These are phyloP conservation scores for Scedosporium aurantiacum DNA, from an alignment of 2,329 filamentous ascomycete species.

Conservation along the genomic window DNA sequence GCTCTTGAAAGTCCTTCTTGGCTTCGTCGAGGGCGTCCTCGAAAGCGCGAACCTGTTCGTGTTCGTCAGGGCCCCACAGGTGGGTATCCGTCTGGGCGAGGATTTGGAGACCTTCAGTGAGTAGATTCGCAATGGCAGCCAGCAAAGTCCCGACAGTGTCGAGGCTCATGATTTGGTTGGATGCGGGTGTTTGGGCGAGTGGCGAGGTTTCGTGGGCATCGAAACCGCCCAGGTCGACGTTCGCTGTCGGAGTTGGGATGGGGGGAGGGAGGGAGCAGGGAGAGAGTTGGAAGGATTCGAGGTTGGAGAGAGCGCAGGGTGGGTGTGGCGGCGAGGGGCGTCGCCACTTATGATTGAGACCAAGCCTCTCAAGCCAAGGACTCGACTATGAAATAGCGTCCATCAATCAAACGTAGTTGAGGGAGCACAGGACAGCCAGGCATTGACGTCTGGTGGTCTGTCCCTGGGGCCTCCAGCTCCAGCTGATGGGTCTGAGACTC, in stretches of 20 bases:
- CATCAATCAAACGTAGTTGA: too few species aligned
- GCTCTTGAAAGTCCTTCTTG: conserved; percentile 48
- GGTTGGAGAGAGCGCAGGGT: too few species aligned
- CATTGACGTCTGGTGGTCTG: too few species aligned
- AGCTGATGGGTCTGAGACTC: too few species aligned
- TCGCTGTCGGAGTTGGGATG: neutral
- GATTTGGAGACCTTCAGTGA: conserved; percentile 42
- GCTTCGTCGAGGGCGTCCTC: conserved; percentile 47
- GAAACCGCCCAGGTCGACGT: neutral
- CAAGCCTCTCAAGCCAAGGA: too few species aligned
- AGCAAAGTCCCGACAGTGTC: conserved; percentile 48
- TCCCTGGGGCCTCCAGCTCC: too few species aligned
- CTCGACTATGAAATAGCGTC: too few species aligned
- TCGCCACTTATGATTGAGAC: too few species aligned
- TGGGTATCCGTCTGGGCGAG: conserved; percentile 46
- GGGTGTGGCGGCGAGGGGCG: too few species aligned
- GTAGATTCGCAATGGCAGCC: conserved; percentile 42
- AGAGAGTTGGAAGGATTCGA: too few species aligned
- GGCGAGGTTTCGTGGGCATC: neutral
- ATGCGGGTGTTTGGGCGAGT: neutral
- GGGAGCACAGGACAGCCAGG: too few species aligned
- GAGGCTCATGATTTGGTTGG: conserved; percentile 20
- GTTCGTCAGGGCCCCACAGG: conserved; percentile 47
- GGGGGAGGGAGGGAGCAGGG: neutral
- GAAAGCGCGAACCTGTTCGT: conserved; percentile 45